phyloP scores from a whole-genome alignment of 75 land plant genomes.

The Picea glauca region DNA sequence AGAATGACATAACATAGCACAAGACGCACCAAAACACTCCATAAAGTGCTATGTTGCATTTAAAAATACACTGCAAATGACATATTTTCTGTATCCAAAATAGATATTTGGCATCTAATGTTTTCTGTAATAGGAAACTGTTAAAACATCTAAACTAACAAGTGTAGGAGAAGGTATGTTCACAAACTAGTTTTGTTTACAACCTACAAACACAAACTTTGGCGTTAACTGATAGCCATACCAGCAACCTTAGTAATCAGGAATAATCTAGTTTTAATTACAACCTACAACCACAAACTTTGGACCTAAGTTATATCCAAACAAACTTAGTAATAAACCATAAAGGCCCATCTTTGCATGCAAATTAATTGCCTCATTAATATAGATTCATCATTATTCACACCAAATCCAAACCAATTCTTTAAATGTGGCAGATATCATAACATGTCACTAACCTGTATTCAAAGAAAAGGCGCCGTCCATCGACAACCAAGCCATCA shows the following conservation, averaged over 20 bases:
- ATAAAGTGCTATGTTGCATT: no score
- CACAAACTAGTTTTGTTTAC: no score
- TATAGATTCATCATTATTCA: background rate
- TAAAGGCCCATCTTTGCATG: background rate
- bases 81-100: no score
- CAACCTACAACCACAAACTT: no score
- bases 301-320: background rate
- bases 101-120: no score
- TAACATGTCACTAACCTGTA: slow-evolving; percentile 57
- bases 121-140: background rate
- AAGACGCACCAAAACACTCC: no score
- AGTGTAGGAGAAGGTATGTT: no score
- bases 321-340: background rate
- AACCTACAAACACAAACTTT: no score
- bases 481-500: slow-evolving; percentile 95
- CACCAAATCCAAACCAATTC: background rate
- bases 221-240: no score
- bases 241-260: no score
- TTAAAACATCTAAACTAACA: background rate
- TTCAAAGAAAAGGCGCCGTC: slow-evolving; percentile 84
- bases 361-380: background rate
- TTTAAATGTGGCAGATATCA: background rate
- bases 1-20: background rate
- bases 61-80: no score
- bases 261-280: no score